Evolutionary conservation across 169 alveolate species (phyloP), one percentile per base, ranked within the genome.

Genomic region (Plasmodium inui): DNA sequence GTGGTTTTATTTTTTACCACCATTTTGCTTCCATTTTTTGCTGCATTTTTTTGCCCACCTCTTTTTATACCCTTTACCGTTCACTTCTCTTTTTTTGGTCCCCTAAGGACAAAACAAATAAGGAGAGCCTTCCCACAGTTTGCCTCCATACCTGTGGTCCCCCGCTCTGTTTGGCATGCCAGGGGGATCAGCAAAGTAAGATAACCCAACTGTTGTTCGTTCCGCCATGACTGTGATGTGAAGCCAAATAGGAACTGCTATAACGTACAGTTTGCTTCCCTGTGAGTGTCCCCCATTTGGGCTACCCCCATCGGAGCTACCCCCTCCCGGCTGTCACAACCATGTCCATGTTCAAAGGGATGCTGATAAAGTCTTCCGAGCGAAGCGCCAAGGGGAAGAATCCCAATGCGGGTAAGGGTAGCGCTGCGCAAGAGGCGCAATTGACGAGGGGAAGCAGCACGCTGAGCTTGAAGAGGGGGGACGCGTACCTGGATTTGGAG

Each of bases 281-380:
- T 67, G 30, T 67, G 14, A 67, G 8, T 67, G 7, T 41, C 37
- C 76, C 76, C 37, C 37, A 9, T 22, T 67, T 26, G 12, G 30
- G 76, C 14, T 32, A 46, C 55, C 28, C 55, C 61, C 61, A 17
- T 85, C 14, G 32, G 44, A n/a, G 8, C 34, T 85, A 3, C 70
- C 70, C 32, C 22, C 14, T 37, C 82, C 70, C 9, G n/a, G 1
- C 8, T 67, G 39, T 26, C 32, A 9, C 37, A 28, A n/a, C 12
- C 76, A 85, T 85, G 93, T 85, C 93, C 39, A 28, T 85, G 79
- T 85, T 85, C 79, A 55, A 85, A 74, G 93, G 93, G 14, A 67
- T 85, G 93, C 70, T 74, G 22, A 85, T 85, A n/a, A 85, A 78
- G 61, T 74, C 93, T 8, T 50, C 81, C 9, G 93, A 85, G 67